Evolutionary conservation across 495 filamentous ascomycete species (phyloP), one percentile per base, ranked within the genome.

Genomic region (Parathielavia hyrcaniae): DNA sequence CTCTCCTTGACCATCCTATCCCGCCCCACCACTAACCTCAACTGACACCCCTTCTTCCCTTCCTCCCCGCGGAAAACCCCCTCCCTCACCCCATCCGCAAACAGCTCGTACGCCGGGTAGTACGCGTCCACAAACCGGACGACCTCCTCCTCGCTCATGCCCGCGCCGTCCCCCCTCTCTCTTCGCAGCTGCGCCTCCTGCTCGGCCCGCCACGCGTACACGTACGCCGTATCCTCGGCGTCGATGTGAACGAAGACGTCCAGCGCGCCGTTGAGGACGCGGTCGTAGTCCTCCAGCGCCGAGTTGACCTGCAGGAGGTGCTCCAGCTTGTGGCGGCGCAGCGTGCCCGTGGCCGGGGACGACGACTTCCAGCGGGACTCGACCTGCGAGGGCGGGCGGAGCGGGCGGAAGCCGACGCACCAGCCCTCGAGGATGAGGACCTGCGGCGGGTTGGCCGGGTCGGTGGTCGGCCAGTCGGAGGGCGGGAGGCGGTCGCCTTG

Each of bases 241-340:
- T 97, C 92, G 59, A 97, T 84, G 70, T 96, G 91, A 45, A 97
- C 82, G 67, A 97, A 82, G 13, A 88, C 87, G 69, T 93, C 82
- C 39, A 96, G 80, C 57, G 66, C 81, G 76, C 87, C 74, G 8
- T 26, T 54, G 43, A 88, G 91, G 54, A 96, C 65, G 40, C 67
- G 68, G 68, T 93, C 87, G 74, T 97, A 97, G 19, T 61, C 70
- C 54, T 63, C 76, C 59, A 97, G 72, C 48, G 78, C 77, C 22
- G 81, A 77, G 69, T 97, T 95, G 34, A 97, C 75, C 61, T 85
- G 85, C 16, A 78, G 66, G 0, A 96, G 73, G 70, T 93, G 78
- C 45, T 86, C 81, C 12, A 90, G 73, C 30, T 75, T 69, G 61
- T 88, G 85, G 60, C 76, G 73, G 38, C 81, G 82, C 44, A 74